Conservation (phyloP, 805 yeast genomes). For the Torulaspora indica region DNA sequence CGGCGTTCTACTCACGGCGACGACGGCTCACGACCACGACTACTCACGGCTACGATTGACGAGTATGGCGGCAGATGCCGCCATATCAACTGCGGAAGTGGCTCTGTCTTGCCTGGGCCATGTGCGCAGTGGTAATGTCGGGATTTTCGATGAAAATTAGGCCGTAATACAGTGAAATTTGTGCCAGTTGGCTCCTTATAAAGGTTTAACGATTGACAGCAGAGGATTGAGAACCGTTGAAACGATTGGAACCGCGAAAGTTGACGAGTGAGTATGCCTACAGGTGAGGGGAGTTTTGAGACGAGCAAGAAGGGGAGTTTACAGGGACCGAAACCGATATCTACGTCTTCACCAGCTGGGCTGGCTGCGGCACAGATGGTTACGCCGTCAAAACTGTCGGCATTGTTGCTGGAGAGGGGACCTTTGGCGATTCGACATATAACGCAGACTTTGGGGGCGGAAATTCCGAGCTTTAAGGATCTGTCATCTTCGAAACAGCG, state of each 20-base stretch:
- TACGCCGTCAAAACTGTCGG: slow-evolving; percentile 72
- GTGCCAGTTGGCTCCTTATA: not conserved
- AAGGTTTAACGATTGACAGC: not conserved
- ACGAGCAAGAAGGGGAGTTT: not conserved
- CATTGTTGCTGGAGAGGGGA: slow-evolving; percentile 64
- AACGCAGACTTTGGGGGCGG: slow-evolving; percentile 67
- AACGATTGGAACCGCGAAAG: not conserved
- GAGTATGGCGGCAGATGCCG: no score
- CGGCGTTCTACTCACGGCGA: no score
- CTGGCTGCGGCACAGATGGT: slow-evolving; percentile 82
- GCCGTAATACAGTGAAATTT: not conserved
- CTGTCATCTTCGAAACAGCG: slow-evolving; percentile 84
- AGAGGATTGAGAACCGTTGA: no score
- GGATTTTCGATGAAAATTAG: not conserved
- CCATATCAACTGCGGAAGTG: no score
- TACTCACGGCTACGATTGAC: no score
- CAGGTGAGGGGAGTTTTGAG: not conserved
- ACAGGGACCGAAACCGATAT: slow-evolving; percentile 35
- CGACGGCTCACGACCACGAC: no score
- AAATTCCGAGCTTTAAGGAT: slow-evolving; percentile 74
- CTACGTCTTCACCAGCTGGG: slow-evolving; percentile 84
- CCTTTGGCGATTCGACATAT: slow-evolving; percentile 89
- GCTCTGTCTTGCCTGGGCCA: not conserved
- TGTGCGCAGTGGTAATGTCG: not conserved
- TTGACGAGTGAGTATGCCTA: not conserved